A percentile compares a stretch with the other conserved stretches of the same genome.
phyloP scores from a whole-genome alignment of 805 yeast genomes.

The Teunomyces panamensis region DNA sequence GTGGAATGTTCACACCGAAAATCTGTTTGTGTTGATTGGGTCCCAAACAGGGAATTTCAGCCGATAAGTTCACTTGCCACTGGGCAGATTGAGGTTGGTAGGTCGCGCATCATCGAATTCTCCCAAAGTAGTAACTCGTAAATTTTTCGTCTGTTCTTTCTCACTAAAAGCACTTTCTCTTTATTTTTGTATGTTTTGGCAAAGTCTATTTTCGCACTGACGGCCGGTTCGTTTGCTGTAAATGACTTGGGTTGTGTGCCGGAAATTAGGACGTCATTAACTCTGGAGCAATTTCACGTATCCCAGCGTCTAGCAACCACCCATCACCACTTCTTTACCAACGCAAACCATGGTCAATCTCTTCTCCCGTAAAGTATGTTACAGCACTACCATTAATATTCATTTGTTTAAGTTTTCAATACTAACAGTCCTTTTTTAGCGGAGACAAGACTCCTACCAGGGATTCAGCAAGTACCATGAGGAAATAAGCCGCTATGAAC shows the following conservation, averaged over 20 bases:
- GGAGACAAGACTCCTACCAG: slow-evolving; percentile 22
- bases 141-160: neutral
- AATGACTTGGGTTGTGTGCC: neutral
- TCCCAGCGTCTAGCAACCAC: neutral
- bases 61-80: neutral
- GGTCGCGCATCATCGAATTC: neutral
- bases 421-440: slow-evolving; percentile 9
- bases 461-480: slow-evolving; percentile 35
- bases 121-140: neutral
- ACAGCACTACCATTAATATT: neutral
- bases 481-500: slow-evolving; percentile 14
- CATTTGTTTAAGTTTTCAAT: neutral
- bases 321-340: neutral
- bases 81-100: neutral
- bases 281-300: neutral
- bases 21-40: neutral
- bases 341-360: slow-evolving; percentile 4
- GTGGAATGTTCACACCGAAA: neutral
- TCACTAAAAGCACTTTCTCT: neutral
- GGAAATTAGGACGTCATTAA: neutral
- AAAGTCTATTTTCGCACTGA: too few species aligned
- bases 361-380: slow-evolving; percentile 4
- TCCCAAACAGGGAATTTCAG: neutral
- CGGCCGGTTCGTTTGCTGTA: neutral
- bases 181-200: too few species aligned